Evolutionary conservation across 2,329 filamentous ascomycete genomes (phyloP).

Genomic region (Talaromyces verruculosus): DNA sequence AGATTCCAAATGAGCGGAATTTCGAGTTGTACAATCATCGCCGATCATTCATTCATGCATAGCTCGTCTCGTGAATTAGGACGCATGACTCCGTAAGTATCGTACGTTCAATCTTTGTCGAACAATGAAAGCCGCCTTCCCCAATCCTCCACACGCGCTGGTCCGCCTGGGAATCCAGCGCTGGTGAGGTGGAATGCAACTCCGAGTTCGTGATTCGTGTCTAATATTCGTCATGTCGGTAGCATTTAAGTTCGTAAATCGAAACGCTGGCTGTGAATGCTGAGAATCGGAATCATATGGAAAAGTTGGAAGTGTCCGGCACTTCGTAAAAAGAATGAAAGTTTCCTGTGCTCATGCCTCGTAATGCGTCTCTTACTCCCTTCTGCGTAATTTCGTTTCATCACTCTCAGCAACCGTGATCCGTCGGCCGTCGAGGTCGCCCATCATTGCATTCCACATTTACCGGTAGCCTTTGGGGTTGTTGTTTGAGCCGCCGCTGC

Average conservation of each 20-base stretch:
- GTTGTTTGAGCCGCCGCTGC: constrained; percentile 20
- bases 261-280: constrained; percentile 9
- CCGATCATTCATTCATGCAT: constrained; percentile 16
- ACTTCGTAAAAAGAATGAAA: constrained; percentile 15
- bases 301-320: constrained; percentile 17
- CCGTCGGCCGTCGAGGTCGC: not conserved
- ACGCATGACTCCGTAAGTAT: constrained; percentile 18
- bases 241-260: not conserved
- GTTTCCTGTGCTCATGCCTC: constrained; percentile 8
- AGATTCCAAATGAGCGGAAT: constrained; percentile 6
- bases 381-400: not conserved
- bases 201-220: constrained; percentile 2
- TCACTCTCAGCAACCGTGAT: not conserved
- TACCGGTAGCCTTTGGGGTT: constrained; percentile 28
- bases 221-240: not conserved
- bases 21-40: constrained; percentile 15
- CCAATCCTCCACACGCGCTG: constrained; percentile 19
- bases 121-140: not conserved
- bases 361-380: constrained; percentile 6
- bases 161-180: constrained; percentile 12
- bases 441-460: not conserved
- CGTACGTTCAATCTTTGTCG: constrained; percentile 5
- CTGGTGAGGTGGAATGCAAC: constrained; percentile 3
- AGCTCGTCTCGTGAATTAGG: constrained; percentile 15
- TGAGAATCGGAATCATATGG: constrained; percentile 5